phyloP scores from a whole-genome alignment of 129 eudicot species.

The Centaurea solstitialis region DNA sequence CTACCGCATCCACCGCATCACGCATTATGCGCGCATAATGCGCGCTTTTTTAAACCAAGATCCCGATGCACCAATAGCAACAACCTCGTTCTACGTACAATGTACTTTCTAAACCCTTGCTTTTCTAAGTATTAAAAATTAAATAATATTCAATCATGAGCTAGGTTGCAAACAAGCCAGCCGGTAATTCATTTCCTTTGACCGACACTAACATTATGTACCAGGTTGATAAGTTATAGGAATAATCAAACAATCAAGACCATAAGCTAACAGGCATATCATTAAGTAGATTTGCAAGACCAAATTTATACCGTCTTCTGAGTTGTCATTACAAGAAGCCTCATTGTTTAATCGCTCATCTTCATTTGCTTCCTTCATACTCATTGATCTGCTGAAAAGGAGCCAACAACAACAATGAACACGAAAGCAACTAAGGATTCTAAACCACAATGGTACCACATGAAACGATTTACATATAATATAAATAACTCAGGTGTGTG shows the following conservation, averaged over 20 bases:
- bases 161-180: background rate
- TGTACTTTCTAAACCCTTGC: background rate
- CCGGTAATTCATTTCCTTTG: background rate
- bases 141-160: background rate
- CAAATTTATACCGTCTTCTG: constrained; percentile 55
- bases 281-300: background rate
- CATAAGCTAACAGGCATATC: background rate
- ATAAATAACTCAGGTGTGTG: background rate
- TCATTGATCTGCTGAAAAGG: constrained; percentile 31
- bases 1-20: too few relatives aligned
- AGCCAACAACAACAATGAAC: constrained; percentile 8
- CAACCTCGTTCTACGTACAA: background rate
- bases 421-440: constrained; percentile 3
- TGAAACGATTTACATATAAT: background rate
- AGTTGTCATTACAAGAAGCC: constrained; percentile 35
- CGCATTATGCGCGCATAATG: too few relatives aligned
- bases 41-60: too few relatives aligned
- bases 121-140: background rate
- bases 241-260: background rate
- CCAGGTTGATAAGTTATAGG: background rate
- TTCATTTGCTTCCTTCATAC: constrained; percentile 27
- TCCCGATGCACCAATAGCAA: background rate
- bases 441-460: background rate
- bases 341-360: constrained; percentile 21
- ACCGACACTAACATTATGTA: background rate